Evolutionary conservation across 1,284 basidiomycete species (phyloP), one percentile per base, ranked within the genome.

Genomic region (Pyrrhoderma lamaoense): DNA sequence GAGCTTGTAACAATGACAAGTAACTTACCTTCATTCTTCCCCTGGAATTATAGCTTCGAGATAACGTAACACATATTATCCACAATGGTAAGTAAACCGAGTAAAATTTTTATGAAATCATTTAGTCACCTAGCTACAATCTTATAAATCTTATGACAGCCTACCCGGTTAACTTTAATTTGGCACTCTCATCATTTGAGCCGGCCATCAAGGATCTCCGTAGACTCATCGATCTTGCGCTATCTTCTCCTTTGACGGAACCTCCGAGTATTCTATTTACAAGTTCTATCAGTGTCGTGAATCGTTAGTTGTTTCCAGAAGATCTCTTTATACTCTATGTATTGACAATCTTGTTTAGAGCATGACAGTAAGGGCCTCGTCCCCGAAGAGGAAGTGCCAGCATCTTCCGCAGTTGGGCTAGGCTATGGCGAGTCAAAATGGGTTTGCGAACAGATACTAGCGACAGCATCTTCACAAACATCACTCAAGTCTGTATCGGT

Each of bases 391-490:
- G 36, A 47, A 14, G 51, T 66, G 5, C 59, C 61, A 23, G 51
- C 61, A 3, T 23, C 18, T 4, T 43, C 58, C 16, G 61, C 64
- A 1, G 55, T 58, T 3, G 61, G 60, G 3, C 50, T 54, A 2
- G 68, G 68, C 14, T 70, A 70, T 48, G 58, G 61, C 34, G 63
- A 68, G 52, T 65, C 65, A 5, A 70, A 70, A 55, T 69, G 63
- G 61, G 64, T 68, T 14, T 56, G 60, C 8, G 67, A 70, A 54
- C 49, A 57, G 31, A 56, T 70, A 16, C 53, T 69, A 9, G 37
- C 50, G 16, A 49, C 35, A 8, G 64, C 65, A 3, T 51, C 59
- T 5, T 27, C 46, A 22, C 11, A 58, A 21, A 64, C 65, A 0
- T 19, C 56, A 1, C 49, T 69, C 2, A 49, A 53, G 8, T 51